Base-by-base conservation (phyloP, 371 early-diverging fungal genomes). In the Mucor lusitanicus region DNA sequence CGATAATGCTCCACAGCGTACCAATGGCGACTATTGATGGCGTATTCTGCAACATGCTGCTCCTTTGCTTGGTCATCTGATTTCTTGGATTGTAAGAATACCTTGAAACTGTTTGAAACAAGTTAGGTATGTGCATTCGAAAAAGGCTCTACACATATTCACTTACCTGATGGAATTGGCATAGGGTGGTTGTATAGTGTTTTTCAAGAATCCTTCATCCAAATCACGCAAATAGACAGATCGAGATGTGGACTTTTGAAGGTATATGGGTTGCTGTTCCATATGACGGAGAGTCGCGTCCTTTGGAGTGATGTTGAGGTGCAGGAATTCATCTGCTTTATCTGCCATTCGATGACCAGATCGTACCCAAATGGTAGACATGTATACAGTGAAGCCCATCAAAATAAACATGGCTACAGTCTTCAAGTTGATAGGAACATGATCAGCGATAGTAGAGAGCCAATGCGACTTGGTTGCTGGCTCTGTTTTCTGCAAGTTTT, bases 221-320 rank as follows among this genome's bases (percentile, higher is more conserved):
- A 85, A 58, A 46, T 85, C 85, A 30, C 70, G 70, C 23, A 85
- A 63, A 64, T 76, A 83, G n/a, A 85, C 85, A 7, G 85, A 70
- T 32, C 58, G 42, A 13, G 65, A 65, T 27, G 12, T 57, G 3
- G 64, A 65, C 21, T 58, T 40, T n/a, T 44, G 21, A 28, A 46
- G 7, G 27, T 23, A 42, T 5, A 21, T 8, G 3, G 30, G 32
- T 9, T 32, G 39, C 19, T 39, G 40, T 0, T 17, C 30, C 50
- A 28, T 17, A 17, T 56, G 27, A 2, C 2, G 11, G 9, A 1
- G 6, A 32, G 15, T 15, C 6, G 13, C 7, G 6, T 27, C 53
- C 27, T 53, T 53, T 1, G 6, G 6, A 3, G 58, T 57, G 15
- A 21, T 42, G 13, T 64, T 56, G 9, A 4, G 35, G 5, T 63